A percentile compares a stretch with the other conserved stretches of the same genome.
Evolutionary conservation across 495 filamentous ascomycete species (phyloP).

Genomic region (Penicillium chermesinum): DNA sequence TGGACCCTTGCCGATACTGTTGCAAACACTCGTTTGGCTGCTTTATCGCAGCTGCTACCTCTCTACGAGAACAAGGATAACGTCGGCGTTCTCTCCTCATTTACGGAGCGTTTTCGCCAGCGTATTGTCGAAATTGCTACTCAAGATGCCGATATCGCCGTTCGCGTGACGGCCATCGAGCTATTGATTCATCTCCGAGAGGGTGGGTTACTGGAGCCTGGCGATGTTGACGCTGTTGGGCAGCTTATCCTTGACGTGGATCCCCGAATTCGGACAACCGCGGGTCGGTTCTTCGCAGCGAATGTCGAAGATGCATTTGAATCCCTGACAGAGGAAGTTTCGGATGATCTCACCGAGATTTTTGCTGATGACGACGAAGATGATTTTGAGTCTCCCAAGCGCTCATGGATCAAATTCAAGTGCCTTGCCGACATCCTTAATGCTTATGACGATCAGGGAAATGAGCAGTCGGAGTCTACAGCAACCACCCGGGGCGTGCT

Average conservation of each 20-base stretch:
- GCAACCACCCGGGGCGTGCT: slow-evolving; percentile 30
- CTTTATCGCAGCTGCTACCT: slow-evolving; percentile 71
- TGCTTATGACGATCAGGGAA: slow-evolving; percentile 61
- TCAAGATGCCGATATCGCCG: slow-evolving; percentile 68
- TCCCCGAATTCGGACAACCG: slow-evolving; percentile 73
- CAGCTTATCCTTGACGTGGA: slow-evolving; percentile 84
- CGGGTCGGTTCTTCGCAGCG: slow-evolving; percentile 82
- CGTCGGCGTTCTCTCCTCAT: slow-evolving; percentile 70
- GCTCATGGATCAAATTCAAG: slow-evolving; percentile 87
- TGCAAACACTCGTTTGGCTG: slow-evolving; percentile 63
- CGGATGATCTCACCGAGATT: slow-evolving; percentile 70
- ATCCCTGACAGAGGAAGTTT: slow-evolving; percentile 74
- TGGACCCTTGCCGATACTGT: slow-evolving; percentile 85
- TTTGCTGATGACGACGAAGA: slow-evolving; percentile 60
- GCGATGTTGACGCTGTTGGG: slow-evolving; percentile 82
- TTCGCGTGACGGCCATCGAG: slow-evolving; percentile 72
- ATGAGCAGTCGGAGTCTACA: slow-evolving; percentile 38
- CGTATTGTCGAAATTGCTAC: slow-evolving; percentile 93
- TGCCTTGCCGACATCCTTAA: slow-evolving; percentile 79
- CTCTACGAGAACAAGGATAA: slow-evolving; percentile 73
- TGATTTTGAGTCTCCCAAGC: slow-evolving; percentile 66
- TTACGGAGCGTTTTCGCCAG: slow-evolving; percentile 81
- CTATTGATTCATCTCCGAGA: slow-evolving; percentile 77
- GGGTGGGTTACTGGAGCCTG: slow-evolving; percentile 79
- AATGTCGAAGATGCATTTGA: slow-evolving; percentile 80